These are phyloP conservation scores for Panaeolus papilionaceus DNA, from an alignment of 768 basidiomycete species.

Conservation along the genomic window DNA sequence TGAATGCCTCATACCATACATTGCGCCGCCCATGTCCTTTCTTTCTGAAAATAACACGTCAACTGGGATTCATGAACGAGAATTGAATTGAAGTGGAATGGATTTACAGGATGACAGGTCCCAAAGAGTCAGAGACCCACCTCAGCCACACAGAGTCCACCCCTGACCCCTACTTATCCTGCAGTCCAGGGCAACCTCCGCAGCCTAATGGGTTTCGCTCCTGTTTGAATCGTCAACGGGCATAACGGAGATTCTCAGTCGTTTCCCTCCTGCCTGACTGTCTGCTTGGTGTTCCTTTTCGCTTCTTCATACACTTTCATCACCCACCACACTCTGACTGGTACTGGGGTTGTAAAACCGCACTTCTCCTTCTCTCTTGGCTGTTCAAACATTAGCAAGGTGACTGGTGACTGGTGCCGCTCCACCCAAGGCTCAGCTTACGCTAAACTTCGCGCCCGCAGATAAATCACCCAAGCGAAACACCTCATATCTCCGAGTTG, in stretches of 20 bases:
- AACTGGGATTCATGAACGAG: no score
- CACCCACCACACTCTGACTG: no score
- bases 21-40: no score
- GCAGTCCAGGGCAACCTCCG: background rate
- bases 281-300: background rate
- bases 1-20: no score
- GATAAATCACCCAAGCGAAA: background rate
- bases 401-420: no score
- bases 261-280: background rate
- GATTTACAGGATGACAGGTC: no score
- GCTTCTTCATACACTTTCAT: background rate
- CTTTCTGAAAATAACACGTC: no score
- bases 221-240: constrained; percentile 3
- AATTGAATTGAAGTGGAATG: no score
- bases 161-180: background rate
- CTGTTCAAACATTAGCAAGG: no score
- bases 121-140: background rate
- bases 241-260: constrained; percentile 3
- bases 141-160: background rate
- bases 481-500: background rate
- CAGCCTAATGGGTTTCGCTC: background rate
- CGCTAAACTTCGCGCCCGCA: background rate
- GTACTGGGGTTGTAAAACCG: no score
- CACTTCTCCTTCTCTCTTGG: no score
- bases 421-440: no score